Percentiles rank a stretch among this genome's conserved stretches.
These are phyloP conservation scores for Termitomyces sp. DNA, from an alignment of 1,284 basidiomycete species.

Conservation along the genomic window DNA sequence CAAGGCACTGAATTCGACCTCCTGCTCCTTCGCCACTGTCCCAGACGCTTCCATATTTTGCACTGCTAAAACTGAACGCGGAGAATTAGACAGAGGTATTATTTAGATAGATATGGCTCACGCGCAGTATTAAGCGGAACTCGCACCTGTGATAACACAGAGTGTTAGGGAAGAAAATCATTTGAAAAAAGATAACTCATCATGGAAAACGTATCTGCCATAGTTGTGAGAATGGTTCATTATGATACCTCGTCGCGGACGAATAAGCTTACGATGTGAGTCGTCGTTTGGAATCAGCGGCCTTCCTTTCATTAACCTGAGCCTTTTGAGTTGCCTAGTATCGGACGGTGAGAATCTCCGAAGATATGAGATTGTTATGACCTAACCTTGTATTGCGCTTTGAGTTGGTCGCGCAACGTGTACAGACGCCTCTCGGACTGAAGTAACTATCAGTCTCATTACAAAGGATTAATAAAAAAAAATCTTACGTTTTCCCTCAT, in stretches of 20 bases:
- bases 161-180: conserved; percentile 12
- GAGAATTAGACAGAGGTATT: too few species aligned
- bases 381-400: conserved; percentile 55
- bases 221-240: background rate
- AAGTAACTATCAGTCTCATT: background rate
- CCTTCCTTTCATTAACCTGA: conserved; percentile 78
- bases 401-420: conserved; percentile 53
- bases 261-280: conserved; percentile 60
- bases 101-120: conserved; percentile 34
- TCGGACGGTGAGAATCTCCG: background rate
- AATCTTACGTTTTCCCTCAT: conserved; percentile 40
- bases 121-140: conserved; percentile 88
- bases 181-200: conserved; percentile 35
- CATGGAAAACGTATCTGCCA: conserved; percentile 70
- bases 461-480: conserved; percentile 1
- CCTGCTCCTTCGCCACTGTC: conserved; percentile 58
- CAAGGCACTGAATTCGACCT: conserved; percentile 77
- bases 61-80: conserved; percentile 64
- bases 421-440: conserved; percentile 43
- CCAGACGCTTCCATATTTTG: conserved; percentile 83
- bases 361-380: background rate
- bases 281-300: conserved; percentile 75
- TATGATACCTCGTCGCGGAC: conserved; percentile 1
- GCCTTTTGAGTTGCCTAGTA: conserved; percentile 72
- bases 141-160: conserved; percentile 59